Percentiles rank a stretch among this genome's conserved stretches.
These are phyloP conservation scores for Tolypocladium amazonense DNA, from an alignment of 2,329 filamentous ascomycete genomes.

Conservation along the genomic window DNA sequence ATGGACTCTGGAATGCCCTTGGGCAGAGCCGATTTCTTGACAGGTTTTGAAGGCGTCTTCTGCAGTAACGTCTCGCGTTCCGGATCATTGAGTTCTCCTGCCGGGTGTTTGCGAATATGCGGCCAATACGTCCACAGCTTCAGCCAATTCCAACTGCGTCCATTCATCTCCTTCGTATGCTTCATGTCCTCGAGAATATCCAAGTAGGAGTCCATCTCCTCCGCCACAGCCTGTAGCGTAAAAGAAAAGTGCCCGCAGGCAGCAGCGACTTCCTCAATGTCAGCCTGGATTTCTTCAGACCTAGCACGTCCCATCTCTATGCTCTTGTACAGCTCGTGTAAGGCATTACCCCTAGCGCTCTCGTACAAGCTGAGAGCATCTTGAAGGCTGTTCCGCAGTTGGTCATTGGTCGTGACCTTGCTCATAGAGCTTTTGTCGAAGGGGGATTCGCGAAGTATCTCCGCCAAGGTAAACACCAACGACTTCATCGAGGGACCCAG, in stretches of 20 bases:
- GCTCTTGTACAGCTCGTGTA: slow-evolving; percentile 69
- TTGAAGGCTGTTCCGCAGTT: slow-evolving; percentile 68
- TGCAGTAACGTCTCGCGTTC: slow-evolving; percentile 32
- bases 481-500: slow-evolving; percentile 95
- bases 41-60: slow-evolving; percentile 29
- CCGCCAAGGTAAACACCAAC: slow-evolving; percentile 79
- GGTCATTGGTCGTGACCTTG: slow-evolving; percentile 63
- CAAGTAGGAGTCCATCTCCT: slow-evolving; percentile 76
- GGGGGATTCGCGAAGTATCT: slow-evolving; percentile 78
- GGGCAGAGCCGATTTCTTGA: slow-evolving; percentile 44
- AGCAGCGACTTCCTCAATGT: slow-evolving; percentile 95
- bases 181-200: slow-evolving; percentile 80
- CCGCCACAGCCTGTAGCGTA: slow-evolving; percentile 79
- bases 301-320: slow-evolving; percentile 61
- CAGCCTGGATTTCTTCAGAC: slow-evolving; percentile 70
- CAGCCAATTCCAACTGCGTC: slow-evolving; percentile 73
- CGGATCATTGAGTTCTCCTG: slow-evolving; percentile 20
- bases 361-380: slow-evolving; percentile 76
- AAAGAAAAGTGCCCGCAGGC: slow-evolving; percentile 96
- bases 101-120: background rate
- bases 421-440: slow-evolving; percentile 61
- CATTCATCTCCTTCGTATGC: slow-evolving; percentile 50
- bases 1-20: slow-evolving; percentile 45
- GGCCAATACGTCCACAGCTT: slow-evolving; percentile 53
- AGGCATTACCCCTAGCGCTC: slow-evolving; percentile 60